Percentiles rank a stretch among this genome's conserved stretches.
These are phyloP conservation scores for Nicotiana undulata DNA, from an alignment of 257 asterid genomes.

Conservation along the genomic window DNA sequence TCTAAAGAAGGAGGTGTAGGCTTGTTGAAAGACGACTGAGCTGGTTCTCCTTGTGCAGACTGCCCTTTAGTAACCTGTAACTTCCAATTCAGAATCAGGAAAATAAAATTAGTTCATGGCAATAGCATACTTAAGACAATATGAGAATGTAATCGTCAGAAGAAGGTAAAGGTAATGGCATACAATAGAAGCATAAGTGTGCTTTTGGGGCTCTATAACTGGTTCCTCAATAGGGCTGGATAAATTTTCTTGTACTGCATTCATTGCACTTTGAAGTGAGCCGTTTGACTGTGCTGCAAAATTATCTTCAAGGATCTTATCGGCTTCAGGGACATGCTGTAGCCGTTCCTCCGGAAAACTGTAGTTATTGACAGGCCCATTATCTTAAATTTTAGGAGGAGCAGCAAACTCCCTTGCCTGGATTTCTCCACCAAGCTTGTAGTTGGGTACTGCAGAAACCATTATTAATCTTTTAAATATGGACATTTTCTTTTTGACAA, in stretches of 20 bases:
- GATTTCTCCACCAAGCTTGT: conserved; percentile 53
- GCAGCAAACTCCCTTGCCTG: conserved; percentile 52
- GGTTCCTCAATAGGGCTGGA: conserved; percentile 65
- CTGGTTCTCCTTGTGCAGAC: conserved; percentile 35
- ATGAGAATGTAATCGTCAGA: background rate
- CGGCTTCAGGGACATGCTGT: conserved; percentile 53
- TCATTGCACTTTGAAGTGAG: conserved; percentile 52
- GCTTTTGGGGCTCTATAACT: conserved; percentile 68
- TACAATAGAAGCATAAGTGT: conserved; percentile 97
- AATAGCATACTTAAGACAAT: background rate
- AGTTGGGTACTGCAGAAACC: conserved; percentile 49
- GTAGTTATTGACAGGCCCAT: conserved; percentile 36
- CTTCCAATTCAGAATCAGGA: conserved; percentile 15
- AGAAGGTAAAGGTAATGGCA: conserved; percentile 23
- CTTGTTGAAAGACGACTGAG: conserved; percentile 39
- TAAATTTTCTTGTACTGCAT: conserved; percentile 47
- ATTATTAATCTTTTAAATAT: background rate
- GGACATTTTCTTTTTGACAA: background rate
- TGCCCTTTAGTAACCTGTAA: conserved; percentile 73
- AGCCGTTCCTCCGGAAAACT: conserved; percentile 53
- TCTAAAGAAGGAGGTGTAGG: conserved; percentile 37
- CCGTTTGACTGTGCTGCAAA: conserved; percentile 65
- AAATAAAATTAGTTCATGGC: conserved; percentile 4
- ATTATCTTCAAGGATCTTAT: conserved; percentile 47
- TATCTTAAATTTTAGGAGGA: conserved; percentile 47